These are phyloP conservation scores for Moesziomyces sp. DNA, from an alignment of 1,284 basidiomycete genomes.

Conservation along the genomic window DNA sequence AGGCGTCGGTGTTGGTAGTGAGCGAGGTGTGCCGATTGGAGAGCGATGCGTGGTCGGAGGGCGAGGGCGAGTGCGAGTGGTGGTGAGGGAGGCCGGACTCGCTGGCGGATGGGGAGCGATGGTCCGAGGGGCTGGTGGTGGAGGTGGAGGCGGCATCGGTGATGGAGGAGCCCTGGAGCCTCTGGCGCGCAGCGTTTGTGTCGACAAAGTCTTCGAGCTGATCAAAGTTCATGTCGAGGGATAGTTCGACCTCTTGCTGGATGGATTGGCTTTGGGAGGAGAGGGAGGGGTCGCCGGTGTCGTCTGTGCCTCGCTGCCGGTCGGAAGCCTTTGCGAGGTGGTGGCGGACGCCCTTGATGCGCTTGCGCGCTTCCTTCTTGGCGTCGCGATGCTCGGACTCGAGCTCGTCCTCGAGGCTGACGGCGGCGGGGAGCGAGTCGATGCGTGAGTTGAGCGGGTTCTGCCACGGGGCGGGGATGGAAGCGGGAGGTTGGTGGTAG, in stretches of 20 bases:
- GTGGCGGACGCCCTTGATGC: constrained; percentile 47
- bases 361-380: constrained; percentile 40
- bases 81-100: constrained; percentile 14
- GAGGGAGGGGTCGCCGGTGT: constrained; percentile 21
- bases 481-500: constrained; percentile 21
- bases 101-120: constrained; percentile 33
- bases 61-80: constrained; percentile 26
- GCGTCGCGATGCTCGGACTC: constrained; percentile 18
- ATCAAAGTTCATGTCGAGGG: constrained; percentile 81
- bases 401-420: constrained; percentile 48
- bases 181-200: constrained; percentile 54
- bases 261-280: constrained; percentile 35
- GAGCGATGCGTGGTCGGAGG: constrained; percentile 18
- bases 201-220: constrained; percentile 87
- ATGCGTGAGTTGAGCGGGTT: constrained; percentile 20
- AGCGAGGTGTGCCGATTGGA: constrained; percentile 33
- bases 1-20: constrained; percentile 20
- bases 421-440: constrained; percentile 25
- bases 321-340: constrained; percentile 33
- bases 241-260: constrained; percentile 48
- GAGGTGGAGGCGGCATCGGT: constrained; percentile 24
- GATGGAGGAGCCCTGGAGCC: constrained; percentile 38
- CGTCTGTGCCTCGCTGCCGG: constrained; percentile 15
- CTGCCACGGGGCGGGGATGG: constrained; percentile 21
- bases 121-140: constrained; percentile 29